Evolutionary conservation across 495 filamentous ascomycete genomes (phyloP).

Genomic region (Podospora australis): DNA sequence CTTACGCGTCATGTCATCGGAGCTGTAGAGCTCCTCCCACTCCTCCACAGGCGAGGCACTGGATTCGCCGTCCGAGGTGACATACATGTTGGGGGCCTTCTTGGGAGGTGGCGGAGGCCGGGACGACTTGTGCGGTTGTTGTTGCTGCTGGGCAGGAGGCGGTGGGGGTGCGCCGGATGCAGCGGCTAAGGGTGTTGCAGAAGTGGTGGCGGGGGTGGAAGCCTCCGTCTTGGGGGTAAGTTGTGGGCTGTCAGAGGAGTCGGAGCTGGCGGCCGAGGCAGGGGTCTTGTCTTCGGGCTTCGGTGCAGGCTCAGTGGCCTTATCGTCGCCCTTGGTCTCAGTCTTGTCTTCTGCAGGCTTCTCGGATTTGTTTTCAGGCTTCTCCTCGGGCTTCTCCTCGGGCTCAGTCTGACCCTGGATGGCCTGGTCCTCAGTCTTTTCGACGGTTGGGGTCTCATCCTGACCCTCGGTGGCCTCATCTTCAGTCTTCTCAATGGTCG

Average conservation of each 20-base stretch:
- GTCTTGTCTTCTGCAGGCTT: slow-evolving; percentile 4
- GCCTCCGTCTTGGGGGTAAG: slow-evolving; percentile 28
- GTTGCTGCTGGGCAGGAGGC: slow-evolving; percentile 4
- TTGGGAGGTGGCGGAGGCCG: slow-evolving; percentile 11
- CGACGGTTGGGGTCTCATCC: slow-evolving; percentile 1
- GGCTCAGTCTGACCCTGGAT: background rate
- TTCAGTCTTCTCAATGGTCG: slow-evolving; percentile 22
- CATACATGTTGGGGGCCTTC: slow-evolving; percentile 24
- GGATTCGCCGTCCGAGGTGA: slow-evolving; percentile 39
- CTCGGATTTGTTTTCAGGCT: slow-evolving; percentile 6
- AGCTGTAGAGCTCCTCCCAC: slow-evolving; percentile 45
- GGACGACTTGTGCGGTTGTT: no score
- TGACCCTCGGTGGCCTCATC: slow-evolving; percentile 7
- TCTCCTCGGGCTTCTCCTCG: slow-evolving; percentile 9
- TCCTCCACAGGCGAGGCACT: slow-evolving; percentile 45
- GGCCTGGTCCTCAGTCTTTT: slow-evolving; percentile 4
- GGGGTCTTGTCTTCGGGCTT: slow-evolving; percentile 3
- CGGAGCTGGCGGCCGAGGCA: slow-evolving; percentile 14
- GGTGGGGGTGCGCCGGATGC: slow-evolving; percentile 23
- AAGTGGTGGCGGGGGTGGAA: slow-evolving; percentile 17
- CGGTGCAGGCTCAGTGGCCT: background rate
- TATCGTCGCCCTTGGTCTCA: slow-evolving; percentile 7
- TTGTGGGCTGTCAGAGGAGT: slow-evolving; percentile 19
- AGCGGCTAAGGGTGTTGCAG: slow-evolving; percentile 14
- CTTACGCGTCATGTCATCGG: slow-evolving; percentile 46